A percentile compares a stretch with the other conserved stretches of the same genome.
These are phyloP conservation scores for Rhodosorus marinus DNA, from an alignment of 23 red algal genomes.

Conservation along the genomic window DNA sequence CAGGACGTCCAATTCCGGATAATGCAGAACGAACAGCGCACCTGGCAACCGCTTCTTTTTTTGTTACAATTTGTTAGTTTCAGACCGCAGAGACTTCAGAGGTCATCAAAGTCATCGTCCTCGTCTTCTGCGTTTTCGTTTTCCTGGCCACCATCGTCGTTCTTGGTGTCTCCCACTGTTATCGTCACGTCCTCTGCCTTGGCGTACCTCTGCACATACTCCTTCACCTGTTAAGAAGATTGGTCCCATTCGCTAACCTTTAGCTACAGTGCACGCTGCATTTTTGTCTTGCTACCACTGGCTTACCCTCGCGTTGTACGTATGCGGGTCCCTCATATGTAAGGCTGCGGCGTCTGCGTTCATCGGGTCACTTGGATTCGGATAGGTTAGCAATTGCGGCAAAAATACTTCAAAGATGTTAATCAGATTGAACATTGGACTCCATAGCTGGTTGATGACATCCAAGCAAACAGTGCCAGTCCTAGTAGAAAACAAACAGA, in stretches of 20 bases:
- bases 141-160: neutral
- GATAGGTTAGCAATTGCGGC: constrained; percentile 98
- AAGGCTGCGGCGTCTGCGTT: constrained; percentile 94
- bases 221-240: neutral
- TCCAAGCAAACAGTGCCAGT: constrained; percentile 96
- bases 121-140: constrained; percentile 15
- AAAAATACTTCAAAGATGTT: constrained; percentile 99
- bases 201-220: constrained; percentile 73
- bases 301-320: constrained; percentile 54
- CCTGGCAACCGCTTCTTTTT: no score
- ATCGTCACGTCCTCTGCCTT: constrained; percentile 55
- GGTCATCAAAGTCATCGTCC: constrained; percentile 41
- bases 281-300: no score
- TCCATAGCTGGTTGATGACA: constrained; percentile 99
- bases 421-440: constrained; percentile 93
- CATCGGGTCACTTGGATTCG: constrained; percentile 91
- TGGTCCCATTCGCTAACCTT: neutral
- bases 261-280: neutral
- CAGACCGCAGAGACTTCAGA: no score
- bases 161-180: no score
- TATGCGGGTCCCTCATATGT: constrained; percentile 90
- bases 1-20: no score
- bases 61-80: no score
- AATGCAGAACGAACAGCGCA: no score
- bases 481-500: constrained; percentile 8